These are phyloP conservation scores for Venturia nashicola DNA, from an alignment of 2,329 filamentous ascomycete species.

Conservation along the genomic window DNA sequence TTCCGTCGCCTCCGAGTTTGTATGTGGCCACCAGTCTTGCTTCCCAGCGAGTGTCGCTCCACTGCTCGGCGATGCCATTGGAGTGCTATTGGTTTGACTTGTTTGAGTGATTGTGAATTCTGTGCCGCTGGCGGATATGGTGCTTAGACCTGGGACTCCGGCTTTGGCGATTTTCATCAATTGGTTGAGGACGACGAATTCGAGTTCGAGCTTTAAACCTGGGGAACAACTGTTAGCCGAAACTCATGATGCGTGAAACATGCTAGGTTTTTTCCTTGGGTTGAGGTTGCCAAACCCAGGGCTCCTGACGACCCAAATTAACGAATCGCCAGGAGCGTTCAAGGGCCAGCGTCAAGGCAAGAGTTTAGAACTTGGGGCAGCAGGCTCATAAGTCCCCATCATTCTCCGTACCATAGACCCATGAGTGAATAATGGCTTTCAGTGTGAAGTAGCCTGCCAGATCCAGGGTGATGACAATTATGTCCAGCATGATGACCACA, in stretches of 20 bases:
- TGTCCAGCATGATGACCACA: background rate
- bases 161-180: constrained; percentile 9
- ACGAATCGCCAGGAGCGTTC: too few relatives aligned
- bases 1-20: background rate
- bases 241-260: background rate
- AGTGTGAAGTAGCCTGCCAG: constrained; percentile 13
- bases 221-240: background rate
- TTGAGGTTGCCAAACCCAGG: too few relatives aligned
- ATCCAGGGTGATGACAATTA: constrained; percentile 6
- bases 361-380: background rate
- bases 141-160: constrained; percentile 1
- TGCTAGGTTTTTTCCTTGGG: too few relatives aligned
- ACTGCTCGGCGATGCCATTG: background rate
- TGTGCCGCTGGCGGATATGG: background rate
- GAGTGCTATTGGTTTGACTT: background rate
- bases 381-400: too few relatives aligned
- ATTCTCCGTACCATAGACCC: constrained; percentile 1
- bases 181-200: constrained; percentile 16
- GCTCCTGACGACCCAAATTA: too few relatives aligned
- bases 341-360: background rate
- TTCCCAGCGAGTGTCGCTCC: background rate
- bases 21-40: background rate
- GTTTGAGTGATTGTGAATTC: background rate
- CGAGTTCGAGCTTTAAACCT: constrained; percentile 14
- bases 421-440: constrained; percentile 13